Conservation (phyloP, 139 green algal genomes). For the Chlorella sp. region DNA sequence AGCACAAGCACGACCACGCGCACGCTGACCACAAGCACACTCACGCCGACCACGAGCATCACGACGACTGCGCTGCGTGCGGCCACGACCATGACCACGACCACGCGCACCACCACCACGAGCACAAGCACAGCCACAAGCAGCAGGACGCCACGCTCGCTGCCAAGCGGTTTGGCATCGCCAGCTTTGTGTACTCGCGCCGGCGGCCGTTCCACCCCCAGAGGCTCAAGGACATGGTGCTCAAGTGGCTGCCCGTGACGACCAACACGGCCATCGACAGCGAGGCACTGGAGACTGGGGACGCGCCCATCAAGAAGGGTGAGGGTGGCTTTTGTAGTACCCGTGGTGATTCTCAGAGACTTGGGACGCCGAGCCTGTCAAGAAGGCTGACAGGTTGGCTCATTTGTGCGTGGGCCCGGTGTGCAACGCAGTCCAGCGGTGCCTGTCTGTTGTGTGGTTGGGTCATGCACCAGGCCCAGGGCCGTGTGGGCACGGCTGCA, state of each 20-base stretch:
- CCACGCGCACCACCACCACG: slow-evolving; percentile 27
- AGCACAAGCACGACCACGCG: slow-evolving; percentile 19
- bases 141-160: slow-evolving; percentile 34
- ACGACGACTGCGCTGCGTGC: slow-evolving; percentile 2
- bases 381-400: too few relatives aligned
- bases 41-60: slow-evolving; percentile 8
- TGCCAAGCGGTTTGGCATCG: slow-evolving; percentile 77
- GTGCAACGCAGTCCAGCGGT: too few relatives aligned
- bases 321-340: not conserved
- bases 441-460: too few relatives aligned
- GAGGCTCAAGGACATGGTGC: slow-evolving; percentile 72
- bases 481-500: too few relatives aligned
- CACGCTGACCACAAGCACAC: slow-evolving; percentile 12
- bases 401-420: too few relatives aligned
- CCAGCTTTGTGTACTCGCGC: slow-evolving; percentile 80
- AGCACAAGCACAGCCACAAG: slow-evolving; percentile 28
- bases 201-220: slow-evolving; percentile 84
- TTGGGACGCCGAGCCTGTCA: too few relatives aligned
- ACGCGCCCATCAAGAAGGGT: slow-evolving; percentile 73
- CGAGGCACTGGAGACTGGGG: slow-evolving; percentile 30
- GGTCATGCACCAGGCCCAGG: too few relatives aligned
- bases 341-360: too few relatives aligned
- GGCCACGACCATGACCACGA: slow-evolving; percentile 36
- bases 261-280: slow-evolving; percentile 63
- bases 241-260: slow-evolving; percentile 80